Conservation (phyloP, 805 yeast species). For the Zygosaccharomyces gambellarensis region DNA sequence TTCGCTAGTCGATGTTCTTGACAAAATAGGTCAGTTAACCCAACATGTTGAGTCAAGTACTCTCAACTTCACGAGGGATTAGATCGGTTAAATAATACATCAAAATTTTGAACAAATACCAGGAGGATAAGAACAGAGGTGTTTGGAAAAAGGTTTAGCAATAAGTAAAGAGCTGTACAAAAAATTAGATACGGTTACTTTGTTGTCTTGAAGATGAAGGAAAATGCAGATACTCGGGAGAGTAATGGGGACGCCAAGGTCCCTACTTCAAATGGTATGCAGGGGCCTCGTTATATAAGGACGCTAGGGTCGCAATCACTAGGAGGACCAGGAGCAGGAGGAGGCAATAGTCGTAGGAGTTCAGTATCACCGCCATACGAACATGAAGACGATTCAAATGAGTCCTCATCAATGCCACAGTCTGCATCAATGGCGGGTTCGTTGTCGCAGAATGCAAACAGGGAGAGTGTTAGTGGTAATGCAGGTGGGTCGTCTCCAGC, state of each 20-base stretch:
- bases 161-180: background rate
- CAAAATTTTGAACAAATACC: background rate
- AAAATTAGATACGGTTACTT: background rate
- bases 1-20: background rate
- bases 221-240: conserved; percentile 7
- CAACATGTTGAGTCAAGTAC: background rate
- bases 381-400: conserved; percentile 1
- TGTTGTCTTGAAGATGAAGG: background rate
- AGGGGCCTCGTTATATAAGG: conserved; percentile 11
- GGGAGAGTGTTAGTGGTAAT: background rate
- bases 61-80: background rate
- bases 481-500: background rate
- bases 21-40: background rate
- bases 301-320: conserved; percentile 22
- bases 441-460: background rate
- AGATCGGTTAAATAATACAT: background rate
- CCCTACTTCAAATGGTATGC: background rate
- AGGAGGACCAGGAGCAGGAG: conserved; percentile 14
- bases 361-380: conserved; percentile 11
- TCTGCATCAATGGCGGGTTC: background rate
- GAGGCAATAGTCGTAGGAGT: conserved; percentile 10
- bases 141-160: background rate
- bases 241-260: conserved; percentile 11
- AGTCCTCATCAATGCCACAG: conserved; percentile 2
- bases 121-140: background rate